Evolutionary conservation across 202 grass and related monocot species (phyloP), one percentile per base, ranked within the genome.

Genomic region (Panicum virgatum): DNA sequence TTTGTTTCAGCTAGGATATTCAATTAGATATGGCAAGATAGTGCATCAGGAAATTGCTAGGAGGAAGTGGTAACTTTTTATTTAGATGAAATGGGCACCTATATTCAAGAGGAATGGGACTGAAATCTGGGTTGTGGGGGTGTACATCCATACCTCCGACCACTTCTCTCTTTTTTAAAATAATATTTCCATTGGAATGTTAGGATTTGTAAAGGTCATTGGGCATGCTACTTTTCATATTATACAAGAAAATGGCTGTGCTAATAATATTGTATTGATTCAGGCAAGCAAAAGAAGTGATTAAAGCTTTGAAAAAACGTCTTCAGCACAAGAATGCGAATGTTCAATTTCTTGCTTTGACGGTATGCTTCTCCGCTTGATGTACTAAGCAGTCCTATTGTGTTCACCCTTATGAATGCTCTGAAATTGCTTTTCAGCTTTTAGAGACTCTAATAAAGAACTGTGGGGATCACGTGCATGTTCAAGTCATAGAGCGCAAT

Each of bases 371-470:
- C 65, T 22, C n/a, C 36, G 23, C 73, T 65, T 54, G 60, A 80
- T 58, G 36, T 23, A 42, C 38, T 56, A 12, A 32, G 36, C 3
- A 36, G 36, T 44, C 5, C 13, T 79, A 36, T 59, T 5, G 7
- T 61, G 48, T 22, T 82, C 48, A 23, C 51, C 11, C 23, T 66
- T 62, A 38, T 67, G 48, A 75, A 57, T 75, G 25, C 37, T 51
- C 12, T 86, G 57, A 12, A 64, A 26, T 79, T 36, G 9, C 15
- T 86, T 75, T 87, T 44, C 82, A 97, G 94, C 73, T 94, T 34
- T 85, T 97, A 76, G 94, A 97, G 63, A 97, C 89, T 54, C 73
- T 97, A 73, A 86, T 94, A 70, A 97, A 97, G 72, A 97, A 97
- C 71, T 97, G 94, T 68, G 91, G 91, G 22, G 91, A 92, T 79